These are phyloP conservation scores for Dryas octopetala DNA, from an alignment of 306 rosid genomes.

Conservation along the genomic window DNA sequence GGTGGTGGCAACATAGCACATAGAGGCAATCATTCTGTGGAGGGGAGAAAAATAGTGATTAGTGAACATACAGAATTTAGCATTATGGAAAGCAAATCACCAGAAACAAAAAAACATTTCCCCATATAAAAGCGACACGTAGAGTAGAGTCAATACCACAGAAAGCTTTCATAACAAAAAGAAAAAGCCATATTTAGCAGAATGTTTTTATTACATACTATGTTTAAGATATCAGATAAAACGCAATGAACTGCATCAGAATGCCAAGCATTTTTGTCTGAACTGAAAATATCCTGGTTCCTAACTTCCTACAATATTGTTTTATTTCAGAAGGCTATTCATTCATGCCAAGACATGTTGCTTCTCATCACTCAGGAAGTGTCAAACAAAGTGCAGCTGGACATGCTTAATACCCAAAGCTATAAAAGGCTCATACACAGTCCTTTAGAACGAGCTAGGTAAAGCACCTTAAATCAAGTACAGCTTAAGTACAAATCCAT, in stretches of 20 bases:
- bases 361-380: too few relatives aligned
- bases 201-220: neutral
- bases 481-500: too few relatives aligned
- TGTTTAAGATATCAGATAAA: too few relatives aligned
- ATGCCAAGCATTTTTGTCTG: neutral
- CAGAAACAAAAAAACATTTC: neutral
- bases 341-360: too few relatives aligned
- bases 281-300: neutral
- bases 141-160: neutral
- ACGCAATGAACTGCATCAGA: neutral
- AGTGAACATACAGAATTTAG: neutral
- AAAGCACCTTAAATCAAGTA: too few relatives aligned
- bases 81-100: constrained; percentile 3
- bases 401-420: too few relatives aligned
- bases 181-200: neutral
- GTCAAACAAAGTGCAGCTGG: too few relatives aligned
- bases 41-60: neutral
- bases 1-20: constrained; percentile 12
- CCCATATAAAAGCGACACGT: neutral
- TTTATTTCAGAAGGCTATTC: too few relatives aligned
- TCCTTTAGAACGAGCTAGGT: too few relatives aligned
- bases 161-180: neutral
- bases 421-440: too few relatives aligned
- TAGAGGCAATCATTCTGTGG: neutral
- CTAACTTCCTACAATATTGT: too few relatives aligned